Conservation (phyloP, 2,329 filamentous ascomycete species). For the Sporothrix globosa region DNA sequence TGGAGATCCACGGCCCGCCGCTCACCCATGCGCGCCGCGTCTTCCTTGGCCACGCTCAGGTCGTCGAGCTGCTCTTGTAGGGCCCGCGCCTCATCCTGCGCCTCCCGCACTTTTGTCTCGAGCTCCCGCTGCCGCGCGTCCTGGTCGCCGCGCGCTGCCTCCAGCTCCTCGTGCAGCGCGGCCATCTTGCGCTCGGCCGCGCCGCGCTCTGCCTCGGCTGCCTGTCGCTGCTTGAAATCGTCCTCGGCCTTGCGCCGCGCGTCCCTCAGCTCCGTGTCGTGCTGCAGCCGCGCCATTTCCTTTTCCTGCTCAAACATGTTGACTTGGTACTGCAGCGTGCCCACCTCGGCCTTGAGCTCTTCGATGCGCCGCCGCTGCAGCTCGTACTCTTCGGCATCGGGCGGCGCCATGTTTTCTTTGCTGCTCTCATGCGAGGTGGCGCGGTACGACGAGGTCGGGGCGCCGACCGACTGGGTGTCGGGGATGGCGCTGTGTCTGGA, state of each 20-base stretch:
- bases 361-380: conserved; percentile 64
- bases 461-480: conserved; percentile 34
- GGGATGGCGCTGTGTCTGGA: conserved; percentile 38
- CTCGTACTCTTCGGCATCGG: conserved; percentile 63
- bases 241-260: conserved; percentile 79
- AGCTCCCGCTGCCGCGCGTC: conserved; percentile 65
- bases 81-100: conserved; percentile 70
- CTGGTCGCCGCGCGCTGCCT: conserved; percentile 54
- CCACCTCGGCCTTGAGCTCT: conserved; percentile 85
- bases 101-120: conserved; percentile 70
- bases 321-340: conserved; percentile 83
- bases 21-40: conserved; percentile 66
- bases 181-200: conserved; percentile 57
- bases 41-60: conserved; percentile 62
- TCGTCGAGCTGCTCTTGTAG: conserved; percentile 84
- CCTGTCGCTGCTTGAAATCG: conserved; percentile 71
- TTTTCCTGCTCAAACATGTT: conserved; percentile 86
- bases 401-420: conserved; percentile 63
- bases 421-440: conserved; percentile 60
- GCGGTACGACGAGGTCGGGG: conserved; percentile 44
- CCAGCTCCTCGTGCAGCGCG: conserved; percentile 55
- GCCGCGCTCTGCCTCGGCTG: conserved; percentile 59
- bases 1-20: conserved; percentile 60
- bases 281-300: conserved; percentile 75
- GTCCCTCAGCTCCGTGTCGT: conserved; percentile 82